phyloP scores from a whole-genome alignment of 768 basidiomycete species.

The Kwoniella pini region DNA sequence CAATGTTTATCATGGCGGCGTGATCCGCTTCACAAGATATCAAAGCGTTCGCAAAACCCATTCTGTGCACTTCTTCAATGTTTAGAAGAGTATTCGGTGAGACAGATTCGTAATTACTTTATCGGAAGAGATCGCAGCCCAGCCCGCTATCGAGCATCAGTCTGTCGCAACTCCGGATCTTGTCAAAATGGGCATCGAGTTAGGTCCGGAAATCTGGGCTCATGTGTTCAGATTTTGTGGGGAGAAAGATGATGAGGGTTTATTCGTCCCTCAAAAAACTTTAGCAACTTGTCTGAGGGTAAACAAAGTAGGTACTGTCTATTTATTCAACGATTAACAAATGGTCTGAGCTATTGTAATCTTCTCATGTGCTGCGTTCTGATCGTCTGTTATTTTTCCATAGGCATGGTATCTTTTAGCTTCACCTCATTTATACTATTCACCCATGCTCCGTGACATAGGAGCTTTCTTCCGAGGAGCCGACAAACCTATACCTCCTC shows the following conservation, averaged over 20 bases:
- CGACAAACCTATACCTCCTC: background rate
- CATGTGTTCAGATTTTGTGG: background rate
- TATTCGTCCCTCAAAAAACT: background rate
- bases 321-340: background rate
- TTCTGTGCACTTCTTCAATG: too few species aligned
- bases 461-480: conserved; percentile 4
- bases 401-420: conserved; percentile 1
- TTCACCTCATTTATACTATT: conserved; percentile 9
- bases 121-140: too few species aligned
- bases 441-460: conserved; percentile 28
- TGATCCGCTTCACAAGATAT: too few species aligned
- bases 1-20: too few species aligned
- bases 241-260: background rate
- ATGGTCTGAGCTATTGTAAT: too few species aligned
- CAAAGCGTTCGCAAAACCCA: too few species aligned
- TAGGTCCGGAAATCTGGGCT: background rate
- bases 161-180: too few species aligned
- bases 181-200: too few species aligned
- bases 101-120: too few species aligned
- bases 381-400: background rate
- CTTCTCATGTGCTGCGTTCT: background rate
- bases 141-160: too few species aligned
- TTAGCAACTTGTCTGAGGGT: background rate
- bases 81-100: too few species aligned
- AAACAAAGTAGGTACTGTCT: background rate